Evolutionary conservation across 495 filamentous ascomycete genomes (phyloP).

Genomic region (Podospora fimiseda): DNA sequence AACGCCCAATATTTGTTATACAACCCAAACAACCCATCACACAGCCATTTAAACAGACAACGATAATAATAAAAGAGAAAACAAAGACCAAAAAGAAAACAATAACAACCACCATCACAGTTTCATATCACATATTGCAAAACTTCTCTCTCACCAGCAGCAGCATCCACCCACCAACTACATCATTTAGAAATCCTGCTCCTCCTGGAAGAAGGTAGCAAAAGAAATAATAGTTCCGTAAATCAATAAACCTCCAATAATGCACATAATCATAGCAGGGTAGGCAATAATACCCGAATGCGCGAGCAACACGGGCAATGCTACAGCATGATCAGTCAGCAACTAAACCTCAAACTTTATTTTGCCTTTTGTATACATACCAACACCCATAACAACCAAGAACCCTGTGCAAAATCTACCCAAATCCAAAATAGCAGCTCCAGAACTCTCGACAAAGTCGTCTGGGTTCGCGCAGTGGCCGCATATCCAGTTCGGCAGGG

Average conservation of each 20-base stretch:
- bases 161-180: too few relatives aligned
- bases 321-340: conserved; percentile 42
- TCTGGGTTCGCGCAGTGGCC: conserved; percentile 82
- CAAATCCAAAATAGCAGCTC: conserved; percentile 78
- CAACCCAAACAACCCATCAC: not conserved
- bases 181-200: conserved; percentile 63
- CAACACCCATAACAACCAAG: conserved; percentile 95
- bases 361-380: conserved; percentile 52
- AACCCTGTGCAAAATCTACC: conserved; percentile 93
- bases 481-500: conserved; percentile 94
- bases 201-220: conserved; percentile 94
- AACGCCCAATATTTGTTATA: not conserved
- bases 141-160: not conserved
- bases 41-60: not conserved
- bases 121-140: not conserved
- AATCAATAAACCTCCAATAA: conserved; percentile 85
- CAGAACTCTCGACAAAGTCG: conserved; percentile 86
- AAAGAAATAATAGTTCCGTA: conserved; percentile 98
- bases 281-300: conserved; percentile 73
- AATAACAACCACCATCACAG: not conserved
- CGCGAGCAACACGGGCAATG: conserved; percentile 83
- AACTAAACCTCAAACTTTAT: too few relatives aligned
- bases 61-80: not conserved
- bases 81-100: not conserved
- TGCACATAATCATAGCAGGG: conserved; percentile 92